Evolutionary conservation across 352 stramenopile species (phyloP), one percentile per base, ranked within the genome.

Genomic region (Peronospora belbahrii): DNA sequence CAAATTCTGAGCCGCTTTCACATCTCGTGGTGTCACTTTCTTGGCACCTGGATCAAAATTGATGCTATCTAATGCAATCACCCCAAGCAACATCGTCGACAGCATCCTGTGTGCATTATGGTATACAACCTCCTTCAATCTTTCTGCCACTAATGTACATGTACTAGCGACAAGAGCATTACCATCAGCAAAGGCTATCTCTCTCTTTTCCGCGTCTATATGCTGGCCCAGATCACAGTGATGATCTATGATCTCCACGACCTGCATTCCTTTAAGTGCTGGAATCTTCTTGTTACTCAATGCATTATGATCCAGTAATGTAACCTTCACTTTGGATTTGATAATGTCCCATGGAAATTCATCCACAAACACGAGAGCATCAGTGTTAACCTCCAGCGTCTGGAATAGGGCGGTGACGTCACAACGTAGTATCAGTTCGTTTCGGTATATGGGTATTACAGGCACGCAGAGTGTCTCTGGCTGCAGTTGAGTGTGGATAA

Each of bases 221-320:
- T 92, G 75, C 34, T 63, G 52, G 24, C 68, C 59, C 14, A 80
- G 34, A 56, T 92, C 81, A 48, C 66, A n/a, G n/a, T 92, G 81
- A 48, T 92, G 81, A 43, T 92, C 81, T 32, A 89, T 33, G 52
- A 92, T 89, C 60, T 85, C 80, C 30, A 79, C 65, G 20, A 88
- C 54, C 9, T 77, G 40, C 24, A 61, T 41, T 23, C 50, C 33
- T 3, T 44, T 15, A 7, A 42, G 40, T 3, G 1, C 7, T 2
- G 55, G 48, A 23, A 85, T 65, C 45, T 64, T 66, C 67, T 81
- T 85, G 44, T 69, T 83, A 45, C 52, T 85, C 25, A 87, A 48
- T 20, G 71, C 70, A 46, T 91, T 91, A 56, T 91, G 80, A 59
- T 91, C 80, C 43, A 88, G 56, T 1, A 91, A 59, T 42, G 76